Evolutionary conservation across 495 filamentous ascomycete species (phyloP).

Genomic region (Clavariopsis aquatica): DNA sequence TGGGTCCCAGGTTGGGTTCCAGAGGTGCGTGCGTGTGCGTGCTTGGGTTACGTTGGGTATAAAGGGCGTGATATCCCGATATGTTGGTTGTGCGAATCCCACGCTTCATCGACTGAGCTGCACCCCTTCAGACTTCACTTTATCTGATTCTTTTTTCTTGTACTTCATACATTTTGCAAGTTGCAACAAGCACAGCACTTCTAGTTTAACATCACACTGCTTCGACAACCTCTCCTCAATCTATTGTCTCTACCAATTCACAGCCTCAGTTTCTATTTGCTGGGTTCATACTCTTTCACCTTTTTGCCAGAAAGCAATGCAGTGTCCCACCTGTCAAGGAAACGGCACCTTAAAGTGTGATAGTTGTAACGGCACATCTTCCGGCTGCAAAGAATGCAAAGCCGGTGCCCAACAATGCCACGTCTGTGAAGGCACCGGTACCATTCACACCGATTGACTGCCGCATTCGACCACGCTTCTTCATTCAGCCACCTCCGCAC

Average conservation of each 20-base stretch:
- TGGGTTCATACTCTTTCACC: not conserved
- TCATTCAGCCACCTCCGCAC: not conserved
- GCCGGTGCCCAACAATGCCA: constrained; percentile 9
- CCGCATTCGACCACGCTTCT: not conserved
- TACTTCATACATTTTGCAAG: not conserved
- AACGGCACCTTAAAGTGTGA: constrained; percentile 30
- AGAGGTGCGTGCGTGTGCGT: not conserved
- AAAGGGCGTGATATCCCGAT: not conserved
- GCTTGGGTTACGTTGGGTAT: not conserved
- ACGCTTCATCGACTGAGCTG: not conserved
- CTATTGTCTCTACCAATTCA: not conserved
- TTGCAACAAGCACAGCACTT: not conserved
- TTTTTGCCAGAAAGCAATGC: constrained; percentile 9
- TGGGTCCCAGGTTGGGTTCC: not conserved
- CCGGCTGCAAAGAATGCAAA: constrained; percentile 28
- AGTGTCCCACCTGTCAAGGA: constrained; percentile 30
- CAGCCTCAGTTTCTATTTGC: too few relatives aligned
- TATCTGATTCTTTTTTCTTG: not conserved
- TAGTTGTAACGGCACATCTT: constrained; percentile 15
- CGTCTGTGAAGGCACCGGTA: constrained; percentile 24
- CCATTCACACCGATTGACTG: constrained; percentile 14
- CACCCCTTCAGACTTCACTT: constrained; percentile 3
- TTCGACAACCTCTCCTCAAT: not conserved
- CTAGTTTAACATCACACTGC: not conserved
- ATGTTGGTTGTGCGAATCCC: not conserved